Evolutionary conservation across 2,329 filamentous ascomycete species (phyloP).

Genomic region (Cordyceps cateniannulata): DNA sequence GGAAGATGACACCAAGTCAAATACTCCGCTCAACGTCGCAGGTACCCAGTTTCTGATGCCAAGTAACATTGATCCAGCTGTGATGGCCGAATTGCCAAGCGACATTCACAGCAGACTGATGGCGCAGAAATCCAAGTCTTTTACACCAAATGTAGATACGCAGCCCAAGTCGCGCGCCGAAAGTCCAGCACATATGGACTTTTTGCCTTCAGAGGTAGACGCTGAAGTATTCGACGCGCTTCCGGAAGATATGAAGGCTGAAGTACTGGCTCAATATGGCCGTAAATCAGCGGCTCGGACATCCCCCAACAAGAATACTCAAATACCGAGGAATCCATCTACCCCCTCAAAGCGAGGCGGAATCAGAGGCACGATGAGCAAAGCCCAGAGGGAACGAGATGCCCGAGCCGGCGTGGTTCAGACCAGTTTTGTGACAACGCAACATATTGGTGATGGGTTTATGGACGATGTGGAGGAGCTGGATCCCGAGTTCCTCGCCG

Average conservation of each 20-base stretch:
- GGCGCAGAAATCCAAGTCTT: slow-evolving; percentile 41
- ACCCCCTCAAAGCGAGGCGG: slow-evolving; percentile 62
- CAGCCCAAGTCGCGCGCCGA: slow-evolving; percentile 29
- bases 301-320: slow-evolving; percentile 52
- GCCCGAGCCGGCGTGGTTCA: slow-evolving; percentile 60
- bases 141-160: slow-evolving; percentile 20
- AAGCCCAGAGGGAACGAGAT: slow-evolving; percentile 45
- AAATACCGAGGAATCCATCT: slow-evolving; percentile 42
- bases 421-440: slow-evolving; percentile 59
- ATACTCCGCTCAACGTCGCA: slow-evolving; percentile 65
- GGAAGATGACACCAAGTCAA: slow-evolving; percentile 48
- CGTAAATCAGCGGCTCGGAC: slow-evolving; percentile 35
- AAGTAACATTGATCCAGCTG: slow-evolving; percentile 70
- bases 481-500: slow-evolving; percentile 69
- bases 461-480: slow-evolving; percentile 40
- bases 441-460: slow-evolving; percentile 23
- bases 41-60: slow-evolving; percentile 93
- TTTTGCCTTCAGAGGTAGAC: slow-evolving; percentile 74
- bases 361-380: slow-evolving; percentile 33
- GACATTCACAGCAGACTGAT: slow-evolving; percentile 76
- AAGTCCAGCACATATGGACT: slow-evolving; percentile 31
- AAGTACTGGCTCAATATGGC: slow-evolving; percentile 69
- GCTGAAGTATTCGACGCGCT: slow-evolving; percentile 76
- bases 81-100: slow-evolving; percentile 74
- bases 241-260: slow-evolving; percentile 77